Evolutionary conservation across 1,284 basidiomycete species (phyloP).

Genomic region (Singerocomus rubriflavus): DNA sequence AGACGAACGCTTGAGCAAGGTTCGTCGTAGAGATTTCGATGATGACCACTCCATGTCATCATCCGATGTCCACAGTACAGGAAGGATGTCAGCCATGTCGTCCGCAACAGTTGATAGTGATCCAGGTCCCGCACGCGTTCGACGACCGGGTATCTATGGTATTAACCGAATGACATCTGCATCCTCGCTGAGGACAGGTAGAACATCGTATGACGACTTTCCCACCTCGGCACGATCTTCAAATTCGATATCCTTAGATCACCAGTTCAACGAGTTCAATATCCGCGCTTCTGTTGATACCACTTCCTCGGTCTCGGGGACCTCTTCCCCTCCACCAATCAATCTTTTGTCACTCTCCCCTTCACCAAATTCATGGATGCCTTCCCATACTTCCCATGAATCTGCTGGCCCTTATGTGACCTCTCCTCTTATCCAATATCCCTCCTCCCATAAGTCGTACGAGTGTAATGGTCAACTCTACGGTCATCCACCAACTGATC

Average conservation of each 20-base stretch:
- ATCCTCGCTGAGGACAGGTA: constrained; percentile 61
- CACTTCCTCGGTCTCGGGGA: constrained; percentile 55
- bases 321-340: constrained; percentile 69
- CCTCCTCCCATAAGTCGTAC: constrained; percentile 37
- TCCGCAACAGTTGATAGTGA: constrained; percentile 80
- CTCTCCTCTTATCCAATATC: constrained; percentile 36
- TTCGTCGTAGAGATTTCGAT: constrained; percentile 77
- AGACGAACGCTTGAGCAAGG: constrained; percentile 69
- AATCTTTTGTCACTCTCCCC: constrained; percentile 68
- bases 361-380: constrained; percentile 50
- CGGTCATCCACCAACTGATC: constrained; percentile 48
- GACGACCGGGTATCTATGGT: constrained; percentile 56
- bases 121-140: constrained; percentile 70
- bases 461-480: constrained; percentile 40
- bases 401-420: constrained; percentile 35
- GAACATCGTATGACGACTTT: constrained; percentile 66
- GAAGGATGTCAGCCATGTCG: constrained; percentile 69
- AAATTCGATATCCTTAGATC: constrained; percentile 78
- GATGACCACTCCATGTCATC: constrained; percentile 90
- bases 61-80: constrained; percentile 73
- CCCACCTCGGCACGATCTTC: constrained; percentile 74
- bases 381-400: constrained; percentile 45
- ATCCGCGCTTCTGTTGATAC: constrained; percentile 70
- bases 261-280: constrained; percentile 74
- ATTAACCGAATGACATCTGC: constrained; percentile 74